Evolutionary conservation across 2,329 filamentous ascomycete species (phyloP), one percentile per base, ranked within the genome.

Genomic region (Pseudogymnoascus sp.): DNA sequence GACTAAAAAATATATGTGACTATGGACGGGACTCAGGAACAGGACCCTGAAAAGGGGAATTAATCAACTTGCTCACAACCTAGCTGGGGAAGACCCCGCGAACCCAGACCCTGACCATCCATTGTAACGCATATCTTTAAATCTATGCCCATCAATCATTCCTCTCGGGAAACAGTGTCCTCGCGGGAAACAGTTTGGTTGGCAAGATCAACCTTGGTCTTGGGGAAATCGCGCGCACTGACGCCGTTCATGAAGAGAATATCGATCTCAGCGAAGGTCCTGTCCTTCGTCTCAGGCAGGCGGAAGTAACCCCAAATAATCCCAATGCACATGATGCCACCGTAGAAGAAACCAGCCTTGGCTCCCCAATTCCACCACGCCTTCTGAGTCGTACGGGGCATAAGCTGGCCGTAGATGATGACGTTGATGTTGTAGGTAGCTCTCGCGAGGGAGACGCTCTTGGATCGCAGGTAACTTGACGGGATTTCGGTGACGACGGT

Each of bases 251-350:
- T 75, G 65, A 80, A 79, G 40, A 80, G 70, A 57, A 77, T 70
- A 67, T 79, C 77, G 31, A 79, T 68, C 68, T 78, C 77, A 7
- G 69, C 75, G 64, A 75, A 77, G 1, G 76, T 77, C 21, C 76
- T 72, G 21, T 71, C 73, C 69, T 77, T 77, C 1, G 76, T 71
- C 68, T 79, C 77, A 0, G 78, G 78, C 1, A 79, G 67, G 14
- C 77, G 70, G 68, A 78, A 79, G 66, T 70, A 80, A 2, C 72
- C 73, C 78, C 77, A 80, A 5, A 76, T 47, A 8, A 75, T 62
- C 51, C 73, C 74, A 4, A 76, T 61, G 4, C 72, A 62, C 45
- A 71, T 71, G 4, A 74, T 70, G 11, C 73, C 75, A 6, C 70
- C 76, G 74, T 76, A 79, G 68, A 79, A 78, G 69, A 77, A 79